phyloP scores from a whole-genome alignment of 257 asterid genomes.

The Solanum verrucosum region DNA sequence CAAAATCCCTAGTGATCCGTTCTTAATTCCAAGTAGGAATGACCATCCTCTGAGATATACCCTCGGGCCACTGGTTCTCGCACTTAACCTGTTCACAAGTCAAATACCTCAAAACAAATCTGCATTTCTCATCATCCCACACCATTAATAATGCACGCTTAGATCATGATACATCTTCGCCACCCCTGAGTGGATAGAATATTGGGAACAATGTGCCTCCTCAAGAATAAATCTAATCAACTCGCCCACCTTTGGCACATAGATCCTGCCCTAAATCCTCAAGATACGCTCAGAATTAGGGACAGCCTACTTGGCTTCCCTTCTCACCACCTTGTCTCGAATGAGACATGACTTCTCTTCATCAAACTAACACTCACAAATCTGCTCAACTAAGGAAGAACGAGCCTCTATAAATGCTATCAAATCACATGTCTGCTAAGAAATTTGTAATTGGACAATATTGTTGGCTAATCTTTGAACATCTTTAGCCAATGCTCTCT shows the following conservation, averaged over 20 bases:
- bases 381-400: background rate
- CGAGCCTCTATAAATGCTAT: background rate
- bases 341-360: background rate
- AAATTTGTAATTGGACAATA: background rate
- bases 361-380: background rate
- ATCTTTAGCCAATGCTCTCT: background rate
- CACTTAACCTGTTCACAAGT: background rate
- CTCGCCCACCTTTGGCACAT: background rate
- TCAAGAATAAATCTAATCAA: too few species aligned
- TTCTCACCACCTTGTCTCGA: background rate
- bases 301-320: background rate
- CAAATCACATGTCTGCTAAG: background rate
- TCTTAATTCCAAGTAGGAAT: background rate
- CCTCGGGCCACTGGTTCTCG: background rate
- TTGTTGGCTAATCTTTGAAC: background rate
- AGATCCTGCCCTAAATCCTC: background rate
- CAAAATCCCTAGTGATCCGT: background rate
- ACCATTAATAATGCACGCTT: background rate
- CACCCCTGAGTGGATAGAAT: background rate
- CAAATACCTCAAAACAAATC: background rate
- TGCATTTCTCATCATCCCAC: background rate
- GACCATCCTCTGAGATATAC: background rate
- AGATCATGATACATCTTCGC: too few species aligned
- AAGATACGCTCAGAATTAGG: background rate
- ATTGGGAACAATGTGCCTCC: background rate